Percentiles rank a stretch among this genome's conserved stretches.
phyloP scores from a whole-genome alignment of 129 eudicot species.

The Apium graveolens region DNA sequence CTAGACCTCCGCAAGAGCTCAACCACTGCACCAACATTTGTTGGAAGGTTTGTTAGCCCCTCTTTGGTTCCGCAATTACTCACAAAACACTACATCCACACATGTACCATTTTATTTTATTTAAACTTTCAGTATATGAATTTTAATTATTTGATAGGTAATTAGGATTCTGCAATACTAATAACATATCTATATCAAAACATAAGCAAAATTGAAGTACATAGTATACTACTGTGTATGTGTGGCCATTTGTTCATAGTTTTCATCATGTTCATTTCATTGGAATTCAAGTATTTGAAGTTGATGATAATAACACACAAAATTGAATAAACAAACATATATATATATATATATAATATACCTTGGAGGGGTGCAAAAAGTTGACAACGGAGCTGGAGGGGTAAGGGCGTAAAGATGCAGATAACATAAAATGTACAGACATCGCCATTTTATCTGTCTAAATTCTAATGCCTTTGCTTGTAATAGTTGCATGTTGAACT shows the following conservation, averaged over 20 bases:
- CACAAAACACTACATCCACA: not conserved
- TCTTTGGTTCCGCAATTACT: too few species aligned
- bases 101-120: too few species aligned
- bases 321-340: not conserved
- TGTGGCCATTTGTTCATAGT: too few species aligned
- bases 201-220: not conserved
- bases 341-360: too few species aligned
- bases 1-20: too few species aligned
- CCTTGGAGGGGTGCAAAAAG: constrained; percentile 41
- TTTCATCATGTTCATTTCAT: not conserved
- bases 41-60: too few species aligned
- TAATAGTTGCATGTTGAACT: not conserved
- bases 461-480: not conserved
- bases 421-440: constrained; percentile 61
- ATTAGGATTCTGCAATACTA: too few species aligned
- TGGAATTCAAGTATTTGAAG: not conserved
- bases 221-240: too few species aligned
- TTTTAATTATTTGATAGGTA: too few species aligned
- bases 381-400: constrained; percentile 32
- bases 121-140: too few species aligned
- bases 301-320: not conserved
- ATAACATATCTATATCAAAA: not conserved
- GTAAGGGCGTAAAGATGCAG: constrained; percentile 48
- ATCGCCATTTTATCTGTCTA: constrained; percentile 48
- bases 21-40: too few species aligned